Evolutionary conservation across 2,329 filamentous ascomycete species (phyloP).

Genomic region (Cyclaneusma minus): DNA sequence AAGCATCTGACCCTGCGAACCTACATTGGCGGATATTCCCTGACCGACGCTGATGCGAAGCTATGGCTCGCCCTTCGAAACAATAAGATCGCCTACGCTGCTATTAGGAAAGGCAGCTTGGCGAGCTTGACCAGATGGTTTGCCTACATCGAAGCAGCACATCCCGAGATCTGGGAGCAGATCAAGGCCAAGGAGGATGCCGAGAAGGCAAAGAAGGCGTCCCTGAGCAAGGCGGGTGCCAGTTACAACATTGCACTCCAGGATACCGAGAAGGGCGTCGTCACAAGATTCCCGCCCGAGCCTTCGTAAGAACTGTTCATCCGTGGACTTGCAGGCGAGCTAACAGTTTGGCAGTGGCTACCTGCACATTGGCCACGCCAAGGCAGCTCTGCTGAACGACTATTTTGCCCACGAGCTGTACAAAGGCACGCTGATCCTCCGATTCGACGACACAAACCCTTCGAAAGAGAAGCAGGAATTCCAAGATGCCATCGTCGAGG

Average conservation of each 20-base stretch:
- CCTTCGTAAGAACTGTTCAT: conserved; percentile 52
- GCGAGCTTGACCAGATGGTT: conserved; percentile 78
- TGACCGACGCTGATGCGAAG: conserved; percentile 63
- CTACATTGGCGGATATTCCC: conserved; percentile 67
- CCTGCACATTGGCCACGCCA: conserved; percentile 90
- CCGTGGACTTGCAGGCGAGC: conserved; percentile 1
- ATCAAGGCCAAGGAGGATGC: conserved; percentile 54
- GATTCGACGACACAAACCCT: conserved; percentile 96
- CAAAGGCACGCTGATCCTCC: conserved; percentile 76
- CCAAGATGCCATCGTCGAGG: conserved; percentile 84
- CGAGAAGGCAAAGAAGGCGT: conserved; percentile 53
- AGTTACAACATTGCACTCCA: conserved; percentile 82
- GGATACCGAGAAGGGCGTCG: conserved; percentile 75
- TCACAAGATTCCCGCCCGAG: conserved; percentile 87
- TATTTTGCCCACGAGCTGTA: conserved; percentile 94
- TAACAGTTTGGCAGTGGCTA: conserved; percentile 39
- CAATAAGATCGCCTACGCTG: conserved; percentile 72
- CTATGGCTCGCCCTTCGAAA: conserved; percentile 72
- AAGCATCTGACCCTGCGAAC: conserved; percentile 77
- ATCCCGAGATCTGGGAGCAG: conserved; percentile 59
- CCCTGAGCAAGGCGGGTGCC: conserved; percentile 59
- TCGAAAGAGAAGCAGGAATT: conserved; percentile 95
- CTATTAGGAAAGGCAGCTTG: conserved; percentile 63
- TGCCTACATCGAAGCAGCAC: conserved; percentile 64
- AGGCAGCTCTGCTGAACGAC: conserved; percentile 84